A percentile compares a stretch with the other conserved stretches of the same genome.
phyloP scores from a whole-genome alignment of 2,329 filamentous ascomycete species.

The Aureobasidium namibiae region DNA sequence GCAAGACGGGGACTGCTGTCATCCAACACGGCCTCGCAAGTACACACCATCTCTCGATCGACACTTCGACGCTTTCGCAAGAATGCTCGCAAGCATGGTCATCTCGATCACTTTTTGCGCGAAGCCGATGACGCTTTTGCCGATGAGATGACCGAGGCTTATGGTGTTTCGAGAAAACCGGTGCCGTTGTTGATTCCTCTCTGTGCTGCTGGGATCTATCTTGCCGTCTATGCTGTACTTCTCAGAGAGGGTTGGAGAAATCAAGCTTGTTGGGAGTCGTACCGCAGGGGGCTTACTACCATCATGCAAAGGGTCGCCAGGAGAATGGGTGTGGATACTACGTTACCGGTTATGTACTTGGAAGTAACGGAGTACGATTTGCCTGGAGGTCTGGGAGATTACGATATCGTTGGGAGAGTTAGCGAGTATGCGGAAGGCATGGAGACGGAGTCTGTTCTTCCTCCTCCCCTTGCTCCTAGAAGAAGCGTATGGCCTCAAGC shows the following conservation, averaged over 20 bases:
- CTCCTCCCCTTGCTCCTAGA: no score
- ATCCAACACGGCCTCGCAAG: neutral
- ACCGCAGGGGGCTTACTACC: neutral
- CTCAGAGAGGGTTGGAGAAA: neutral
- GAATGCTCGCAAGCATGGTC: neutral
- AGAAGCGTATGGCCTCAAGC: no score
- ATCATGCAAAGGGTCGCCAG: neutral
- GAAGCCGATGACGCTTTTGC: neutral
- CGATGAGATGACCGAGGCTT: neutral
- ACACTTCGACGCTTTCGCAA: neutral
- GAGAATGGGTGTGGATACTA: neutral
- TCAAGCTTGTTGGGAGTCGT: neutral
- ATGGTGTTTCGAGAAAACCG: neutral
- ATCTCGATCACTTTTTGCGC: neutral
- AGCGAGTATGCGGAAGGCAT: neutral
- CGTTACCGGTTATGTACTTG: neutral
- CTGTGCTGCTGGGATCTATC: no score
- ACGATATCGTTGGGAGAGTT: neutral
- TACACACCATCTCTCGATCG: neutral
- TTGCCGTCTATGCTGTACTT: neutral
- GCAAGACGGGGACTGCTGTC: no score
- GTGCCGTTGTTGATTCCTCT: neutral
- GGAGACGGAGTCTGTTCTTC: neutral
- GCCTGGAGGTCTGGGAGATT: no score
- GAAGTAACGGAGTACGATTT: neutral